Base-by-base conservation (phyloP, 495 filamentous ascomycete species). In the Aspergillus haitiensis region DNA sequence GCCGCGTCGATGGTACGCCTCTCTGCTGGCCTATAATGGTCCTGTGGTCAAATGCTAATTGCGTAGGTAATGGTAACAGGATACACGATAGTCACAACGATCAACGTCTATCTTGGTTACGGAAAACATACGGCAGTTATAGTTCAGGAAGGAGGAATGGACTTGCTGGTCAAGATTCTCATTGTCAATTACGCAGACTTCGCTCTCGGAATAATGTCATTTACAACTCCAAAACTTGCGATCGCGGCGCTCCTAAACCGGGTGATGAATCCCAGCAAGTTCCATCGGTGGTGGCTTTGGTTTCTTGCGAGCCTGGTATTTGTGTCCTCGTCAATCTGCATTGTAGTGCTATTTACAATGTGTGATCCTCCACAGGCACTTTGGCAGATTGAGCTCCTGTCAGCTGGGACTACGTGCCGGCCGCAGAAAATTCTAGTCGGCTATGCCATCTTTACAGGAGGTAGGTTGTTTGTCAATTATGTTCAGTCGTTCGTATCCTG, bases 171-270 rank as follows among this genome's bases (percentile, higher is more conserved):
- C 21, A 35, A 48, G 27, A 69, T 68, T 6, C 54, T 73, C 35
- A 48, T 72, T 9, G 40, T 70, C 18, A 76, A 67, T 33, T 72
- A 68, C n/a, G 65, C 76, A 11, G 35, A 62, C 31, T 78, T 76
- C 56, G 18, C 66, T 0, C 66, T 76, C 1, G 78, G 72, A 13
- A 67, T 81, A 33, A 51, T 78, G 34, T 73, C 75, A 0, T 77
- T 80, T 47, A 63, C 62, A 1, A 44, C 78, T 2, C 78, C 78
- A 1, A 80, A 79, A 58, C 67, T 79, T 0, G 75, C 71, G 44
- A 69, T 75, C 40, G 67, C 75, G 2, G 60, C 64, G 7, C 65
- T 80, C 13, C 63, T 80, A 12, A 60, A 64, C 10, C 62, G 75
- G 5, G 64, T 80, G 21, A 31, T 80, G 59, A 75, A 70, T 47